Percentiles rank a stretch among this genome's conserved stretches.
These are phyloP conservation scores for Arachis stenosperma DNA, from an alignment of 306 rosid species.

Conservation along the genomic window DNA sequence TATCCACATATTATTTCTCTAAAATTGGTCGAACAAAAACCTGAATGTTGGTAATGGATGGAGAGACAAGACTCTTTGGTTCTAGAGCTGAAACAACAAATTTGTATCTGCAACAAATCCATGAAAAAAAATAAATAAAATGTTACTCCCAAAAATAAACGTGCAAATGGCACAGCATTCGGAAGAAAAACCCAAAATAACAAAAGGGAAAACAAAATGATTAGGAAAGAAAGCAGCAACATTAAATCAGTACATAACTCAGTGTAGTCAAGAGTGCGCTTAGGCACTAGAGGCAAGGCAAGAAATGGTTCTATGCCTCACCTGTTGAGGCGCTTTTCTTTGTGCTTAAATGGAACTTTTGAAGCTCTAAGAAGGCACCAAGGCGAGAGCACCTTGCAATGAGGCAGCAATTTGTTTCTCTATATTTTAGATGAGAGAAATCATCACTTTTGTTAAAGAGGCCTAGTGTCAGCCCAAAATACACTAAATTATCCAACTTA, in stretches of 20 bases:
- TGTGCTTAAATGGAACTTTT: no score
- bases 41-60: slow-evolving; percentile 91
- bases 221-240: slow-evolving; percentile 18
- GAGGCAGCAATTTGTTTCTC: no score
- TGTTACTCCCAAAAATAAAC: slow-evolving; percentile 11
- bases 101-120: slow-evolving; percentile 74
- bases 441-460: no score
- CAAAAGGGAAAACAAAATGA: background rate
- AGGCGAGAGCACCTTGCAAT: no score
- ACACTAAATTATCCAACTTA: no score
- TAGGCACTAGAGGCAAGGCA: no score
- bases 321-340: no score
- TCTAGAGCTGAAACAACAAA: slow-evolving; percentile 90
- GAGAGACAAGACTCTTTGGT: slow-evolving; percentile 85
- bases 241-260: slow-evolving; percentile 21
- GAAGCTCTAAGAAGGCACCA: no score
- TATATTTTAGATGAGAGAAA: no score
- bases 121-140: slow-evolving; percentile 15
- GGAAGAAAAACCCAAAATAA: background rate
- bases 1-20: slow-evolving; percentile 16
- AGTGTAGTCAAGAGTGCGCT: no score
- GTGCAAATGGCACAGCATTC: slow-evolving; percentile 4
- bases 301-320: no score
- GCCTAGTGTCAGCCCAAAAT: no score
- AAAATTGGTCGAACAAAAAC: slow-evolving; percentile 41